These are phyloP conservation scores for Penicillium nordicum DNA, from an alignment of 2,329 filamentous ascomycete genomes.

Conservation along the genomic window DNA sequence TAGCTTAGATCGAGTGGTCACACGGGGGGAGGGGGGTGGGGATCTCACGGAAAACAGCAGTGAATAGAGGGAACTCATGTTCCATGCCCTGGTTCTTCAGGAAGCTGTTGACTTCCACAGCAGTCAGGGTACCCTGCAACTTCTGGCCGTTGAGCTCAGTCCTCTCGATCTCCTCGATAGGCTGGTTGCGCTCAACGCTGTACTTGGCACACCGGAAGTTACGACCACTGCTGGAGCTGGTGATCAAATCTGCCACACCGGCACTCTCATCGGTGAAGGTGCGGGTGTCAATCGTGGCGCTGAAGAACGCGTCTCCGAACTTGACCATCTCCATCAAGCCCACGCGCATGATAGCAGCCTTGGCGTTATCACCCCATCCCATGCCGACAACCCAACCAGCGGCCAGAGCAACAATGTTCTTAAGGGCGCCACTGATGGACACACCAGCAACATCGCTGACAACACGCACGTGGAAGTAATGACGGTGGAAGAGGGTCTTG, in stretches of 20 bases:
- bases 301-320: constrained; percentile 92
- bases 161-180: constrained; percentile 82
- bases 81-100: constrained; percentile 74
- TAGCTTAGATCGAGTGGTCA: constrained; percentile 15
- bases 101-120: constrained; percentile 86
- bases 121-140: constrained; percentile 89
- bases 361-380: constrained; percentile 97
- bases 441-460: constrained; percentile 95
- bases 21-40: background rate
- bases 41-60: constrained; percentile 67
- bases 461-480: constrained; percentile 95
- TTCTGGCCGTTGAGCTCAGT: constrained; percentile 94
- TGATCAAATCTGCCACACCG: constrained; percentile 93
- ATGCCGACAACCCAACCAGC: constrained; percentile 93
- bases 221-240: constrained; percentile 83
- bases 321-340: constrained; percentile 94
- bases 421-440: constrained; percentile 87
- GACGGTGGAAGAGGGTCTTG: constrained; percentile 84
- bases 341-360: constrained; percentile 97
- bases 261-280: constrained; percentile 98
- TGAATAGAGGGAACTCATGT: constrained; percentile 86
- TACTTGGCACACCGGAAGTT: constrained; percentile 94
- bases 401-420: constrained; percentile 93
- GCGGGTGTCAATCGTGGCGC: constrained; percentile 69
- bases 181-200: constrained; percentile 72